These are phyloP conservation scores for Priceomyces medius DNA, from an alignment of 805 yeast genomes.

Conservation along the genomic window DNA sequence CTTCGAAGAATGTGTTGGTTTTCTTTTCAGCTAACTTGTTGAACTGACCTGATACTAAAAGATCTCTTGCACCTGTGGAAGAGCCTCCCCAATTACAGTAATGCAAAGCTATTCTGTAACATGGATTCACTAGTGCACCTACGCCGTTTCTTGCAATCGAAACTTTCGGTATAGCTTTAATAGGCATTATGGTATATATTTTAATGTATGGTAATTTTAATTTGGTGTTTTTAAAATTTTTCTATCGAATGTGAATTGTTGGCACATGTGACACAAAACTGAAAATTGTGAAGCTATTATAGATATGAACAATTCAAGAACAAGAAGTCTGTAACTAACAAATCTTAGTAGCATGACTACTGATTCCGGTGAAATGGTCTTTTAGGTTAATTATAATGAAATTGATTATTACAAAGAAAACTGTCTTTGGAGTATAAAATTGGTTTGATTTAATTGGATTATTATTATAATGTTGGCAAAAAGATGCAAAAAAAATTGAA, in stretches of 20 bases:
- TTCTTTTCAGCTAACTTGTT: slow-evolving; percentile 56
- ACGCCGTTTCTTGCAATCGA: slow-evolving; percentile 73
- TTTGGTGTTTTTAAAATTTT: neutral
- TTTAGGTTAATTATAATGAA: too few species aligned
- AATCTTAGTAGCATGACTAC: too few species aligned
- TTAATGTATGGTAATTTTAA: too few species aligned
- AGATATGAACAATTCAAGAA: too few species aligned
- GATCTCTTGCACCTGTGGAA: slow-evolving; percentile 77
- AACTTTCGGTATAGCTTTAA: slow-evolving; percentile 57
- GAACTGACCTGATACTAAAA: slow-evolving; percentile 52
- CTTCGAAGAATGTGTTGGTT: slow-evolving; percentile 70
- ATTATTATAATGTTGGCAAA: too few species aligned
- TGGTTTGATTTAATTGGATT: too few species aligned
- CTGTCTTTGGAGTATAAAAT: too few species aligned
- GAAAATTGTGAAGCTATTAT: too few species aligned
- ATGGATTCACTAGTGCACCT: slow-evolving; percentile 71
- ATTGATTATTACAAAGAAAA: too few species aligned
- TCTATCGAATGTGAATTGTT: neutral
- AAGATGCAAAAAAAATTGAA: too few species aligned
- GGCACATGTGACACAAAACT: neutral
- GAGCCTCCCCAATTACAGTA: slow-evolving; percentile 97
- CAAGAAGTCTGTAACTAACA: too few species aligned
- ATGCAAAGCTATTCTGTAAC: slow-evolving; percentile 70
- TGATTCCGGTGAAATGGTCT: too few species aligned
- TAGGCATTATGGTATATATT: slow-evolving; percentile 40